Conservation (phyloP, 768 basidiomycete species). For the Lentinula sp. region DNA sequence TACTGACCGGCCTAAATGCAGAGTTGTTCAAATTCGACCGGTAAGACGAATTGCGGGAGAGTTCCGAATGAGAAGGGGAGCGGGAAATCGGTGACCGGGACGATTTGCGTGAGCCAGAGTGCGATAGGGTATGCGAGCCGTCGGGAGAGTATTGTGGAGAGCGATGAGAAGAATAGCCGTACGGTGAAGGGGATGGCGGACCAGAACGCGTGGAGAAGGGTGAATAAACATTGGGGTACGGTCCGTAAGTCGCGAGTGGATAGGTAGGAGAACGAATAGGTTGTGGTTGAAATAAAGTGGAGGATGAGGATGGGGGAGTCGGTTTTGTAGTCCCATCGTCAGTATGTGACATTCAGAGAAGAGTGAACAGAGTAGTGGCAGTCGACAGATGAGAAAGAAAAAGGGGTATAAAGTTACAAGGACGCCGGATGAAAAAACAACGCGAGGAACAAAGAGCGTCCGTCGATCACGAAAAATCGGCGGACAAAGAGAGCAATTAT, state of each 20-base stretch:
- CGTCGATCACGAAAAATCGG: background rate
- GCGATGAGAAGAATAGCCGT: background rate
- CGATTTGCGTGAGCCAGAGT: background rate
- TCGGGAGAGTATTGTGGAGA: background rate
- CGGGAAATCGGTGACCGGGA: background rate
- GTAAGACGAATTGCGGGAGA: background rate
- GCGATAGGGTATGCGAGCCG: background rate
- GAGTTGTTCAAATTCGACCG: background rate
- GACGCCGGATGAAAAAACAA: background rate
- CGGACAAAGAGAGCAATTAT: background rate
- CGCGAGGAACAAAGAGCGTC: background rate
- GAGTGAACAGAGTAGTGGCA: background rate
- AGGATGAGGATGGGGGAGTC: background rate
- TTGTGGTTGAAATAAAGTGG: background rate
- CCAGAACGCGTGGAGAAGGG: background rate
- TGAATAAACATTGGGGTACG: conserved; percentile 3
- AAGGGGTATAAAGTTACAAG: background rate
- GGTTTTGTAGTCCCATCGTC: background rate
- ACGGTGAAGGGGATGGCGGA: background rate
- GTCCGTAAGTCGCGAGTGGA: conserved; percentile 1
- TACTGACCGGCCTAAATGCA: background rate
- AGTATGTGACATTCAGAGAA: background rate
- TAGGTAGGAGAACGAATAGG: background rate
- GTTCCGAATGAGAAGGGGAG: background rate
- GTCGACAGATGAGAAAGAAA: background rate